Evolutionary conservation across 2,329 filamentous ascomycete genomes (phyloP).

Genomic region (Scytalidium sp.): DNA sequence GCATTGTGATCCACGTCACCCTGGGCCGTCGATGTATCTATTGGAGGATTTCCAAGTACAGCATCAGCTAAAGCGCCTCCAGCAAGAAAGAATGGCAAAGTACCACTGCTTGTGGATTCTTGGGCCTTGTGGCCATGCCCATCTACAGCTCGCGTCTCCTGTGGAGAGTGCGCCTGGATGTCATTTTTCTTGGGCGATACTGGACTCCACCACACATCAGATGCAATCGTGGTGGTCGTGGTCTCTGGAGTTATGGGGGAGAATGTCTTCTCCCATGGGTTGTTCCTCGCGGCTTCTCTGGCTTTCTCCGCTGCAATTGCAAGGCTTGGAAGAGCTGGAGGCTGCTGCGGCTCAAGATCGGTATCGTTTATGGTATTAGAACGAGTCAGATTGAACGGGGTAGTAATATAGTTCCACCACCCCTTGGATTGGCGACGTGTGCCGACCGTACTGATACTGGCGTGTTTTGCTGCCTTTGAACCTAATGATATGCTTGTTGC

Average conservation of each 20-base stretch:
- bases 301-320: conserved; percentile 27
- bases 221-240: conserved; percentile 21
- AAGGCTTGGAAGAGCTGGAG: conserved; percentile 29
- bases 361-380: conserved; percentile 28
- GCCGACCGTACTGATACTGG: conserved; percentile 24
- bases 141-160: background rate
- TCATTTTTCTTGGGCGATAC: background rate
- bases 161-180: background rate
- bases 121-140: conserved; percentile 19
- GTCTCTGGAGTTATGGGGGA: conserved; percentile 26
- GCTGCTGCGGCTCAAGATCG: conserved; percentile 11
- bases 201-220: conserved; percentile 36
- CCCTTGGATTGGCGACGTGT: conserved; percentile 55
- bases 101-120: conserved; percentile 17
- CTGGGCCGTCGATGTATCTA: conserved; percentile 5
- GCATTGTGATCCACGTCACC: background rate
- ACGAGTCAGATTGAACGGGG: conserved; percentile 55
- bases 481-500: conserved; percentile 29
- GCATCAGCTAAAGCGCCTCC: conserved; percentile 8
- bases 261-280: conserved; percentile 29
- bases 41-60: conserved; percentile 10
- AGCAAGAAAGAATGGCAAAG: conserved; percentile 20
- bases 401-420: conserved; percentile 77
- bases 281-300: conserved; percentile 17
- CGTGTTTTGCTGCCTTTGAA: conserved; percentile 13